Conservation (phyloP, 345 rosid genomes). For the Populus davidiana region DNA sequence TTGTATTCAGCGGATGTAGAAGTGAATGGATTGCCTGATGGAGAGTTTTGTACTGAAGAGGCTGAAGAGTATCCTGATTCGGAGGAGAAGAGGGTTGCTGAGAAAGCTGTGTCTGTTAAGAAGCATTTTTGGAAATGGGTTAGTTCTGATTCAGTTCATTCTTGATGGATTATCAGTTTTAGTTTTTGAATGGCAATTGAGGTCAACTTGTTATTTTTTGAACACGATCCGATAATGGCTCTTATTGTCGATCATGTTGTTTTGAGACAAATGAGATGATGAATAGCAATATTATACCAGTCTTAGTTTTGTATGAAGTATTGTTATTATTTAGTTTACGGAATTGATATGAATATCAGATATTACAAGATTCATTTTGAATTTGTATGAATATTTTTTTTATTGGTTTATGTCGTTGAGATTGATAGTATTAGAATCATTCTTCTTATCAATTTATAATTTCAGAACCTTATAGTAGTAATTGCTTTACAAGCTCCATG, state of each 20-base stretch:
- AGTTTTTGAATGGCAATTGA: not conserved
- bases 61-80: slow-evolving; percentile 52
- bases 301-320: no score
- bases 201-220: not conserved
- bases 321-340: no score
- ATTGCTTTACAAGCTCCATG: not conserved
- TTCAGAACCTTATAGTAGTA: not conserved
- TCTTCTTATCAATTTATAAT: no score
- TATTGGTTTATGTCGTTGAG: no score
- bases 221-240: no score
- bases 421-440: no score
- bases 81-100: slow-evolving; percentile 36
- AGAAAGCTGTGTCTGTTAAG: slow-evolving; percentile 62
- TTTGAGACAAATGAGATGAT: no score
- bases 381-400: no score
- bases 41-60: slow-evolving; percentile 68
- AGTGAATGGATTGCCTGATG: slow-evolving; percentile 86
- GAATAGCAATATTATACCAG: no score
- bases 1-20: slow-evolving; percentile 63
- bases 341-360: no score
- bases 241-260: no score
- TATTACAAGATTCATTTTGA: no score
- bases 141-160: slow-evolving; percentile 44
- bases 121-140: slow-evolving; percentile 95
- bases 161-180: slow-evolving; percentile 19